phyloP scores from a whole-genome alignment of 106 monocot genomes.

The Allium sativum region DNA sequence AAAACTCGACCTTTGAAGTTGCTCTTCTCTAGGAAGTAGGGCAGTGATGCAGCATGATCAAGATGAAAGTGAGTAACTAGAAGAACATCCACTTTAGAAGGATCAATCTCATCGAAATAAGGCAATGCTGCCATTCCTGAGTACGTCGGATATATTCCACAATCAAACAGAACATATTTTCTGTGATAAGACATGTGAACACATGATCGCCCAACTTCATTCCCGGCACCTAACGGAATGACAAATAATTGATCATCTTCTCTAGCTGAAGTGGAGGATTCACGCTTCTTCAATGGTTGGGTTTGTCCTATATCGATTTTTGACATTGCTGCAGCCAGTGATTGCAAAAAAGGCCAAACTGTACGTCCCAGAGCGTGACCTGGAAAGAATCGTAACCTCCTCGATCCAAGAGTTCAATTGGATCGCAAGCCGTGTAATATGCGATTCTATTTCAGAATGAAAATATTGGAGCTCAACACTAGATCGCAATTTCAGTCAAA shows the following conservation, averaged over 20 bases:
- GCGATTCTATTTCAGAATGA: too few species aligned
- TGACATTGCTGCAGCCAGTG: too few species aligned
- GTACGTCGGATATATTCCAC: constrained; percentile 89
- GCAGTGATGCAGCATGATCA: constrained; percentile 95
- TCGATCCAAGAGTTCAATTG: too few species aligned
- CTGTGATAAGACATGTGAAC: constrained; percentile 87
- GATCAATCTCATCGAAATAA: constrained; percentile 98
- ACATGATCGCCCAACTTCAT: constrained; percentile 95
- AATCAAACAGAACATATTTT: constrained; percentile 86
- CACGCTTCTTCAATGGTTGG: constrained; percentile 32
- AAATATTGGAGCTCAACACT: too few species aligned
- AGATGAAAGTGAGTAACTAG: constrained; percentile 98
- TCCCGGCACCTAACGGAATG: constrained; percentile 91
- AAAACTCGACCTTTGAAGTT: constrained; percentile 83
- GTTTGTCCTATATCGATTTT: too few species aligned
- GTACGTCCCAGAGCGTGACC: too few species aligned
- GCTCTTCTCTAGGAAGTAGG: constrained; percentile 97
- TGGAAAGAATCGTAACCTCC: too few species aligned
- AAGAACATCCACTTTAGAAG: constrained; percentile 86
- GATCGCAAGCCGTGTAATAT: too few species aligned
- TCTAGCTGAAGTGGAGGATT: constrained; percentile 32
- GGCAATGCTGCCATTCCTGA: constrained; percentile 91
- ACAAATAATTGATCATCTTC: constrained; percentile 77
- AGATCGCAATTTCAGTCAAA: too few species aligned
- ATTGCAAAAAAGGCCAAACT: too few species aligned